A percentile compares a stretch with the other conserved stretches of the same genome.
These are phyloP conservation scores for Balakata baccata DNA, from an alignment of 345 rosid species.

Conservation along the genomic window DNA sequence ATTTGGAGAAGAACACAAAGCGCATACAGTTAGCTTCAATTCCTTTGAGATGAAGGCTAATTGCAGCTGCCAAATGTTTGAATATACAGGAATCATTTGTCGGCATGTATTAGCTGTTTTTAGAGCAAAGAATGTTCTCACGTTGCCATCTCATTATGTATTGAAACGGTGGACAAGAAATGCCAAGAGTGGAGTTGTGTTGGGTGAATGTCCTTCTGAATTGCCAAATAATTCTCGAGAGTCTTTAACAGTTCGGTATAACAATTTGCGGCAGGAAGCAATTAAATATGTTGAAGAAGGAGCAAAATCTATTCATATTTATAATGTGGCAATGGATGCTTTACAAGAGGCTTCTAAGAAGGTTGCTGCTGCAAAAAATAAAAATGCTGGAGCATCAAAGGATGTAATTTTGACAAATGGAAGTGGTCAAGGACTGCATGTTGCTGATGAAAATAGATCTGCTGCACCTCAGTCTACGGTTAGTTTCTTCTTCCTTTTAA, in stretches of 20 bases:
- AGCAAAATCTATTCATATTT: slow-evolving; percentile 61
- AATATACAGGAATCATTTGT: slow-evolving; percentile 71
- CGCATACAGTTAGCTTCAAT: slow-evolving; percentile 55
- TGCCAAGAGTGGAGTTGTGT: slow-evolving; percentile 48
- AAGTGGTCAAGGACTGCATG: slow-evolving; percentile 36
- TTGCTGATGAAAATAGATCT: slow-evolving; percentile 37
- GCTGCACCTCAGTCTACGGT: slow-evolving; percentile 45
- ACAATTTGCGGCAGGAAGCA: slow-evolving; percentile 68
- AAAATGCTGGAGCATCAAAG: slow-evolving; percentile 35
- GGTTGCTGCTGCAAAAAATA: slow-evolving; percentile 50
- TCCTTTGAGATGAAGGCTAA: slow-evolving; percentile 62
- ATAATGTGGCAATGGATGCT: slow-evolving; percentile 70
- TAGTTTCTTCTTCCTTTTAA: slow-evolving; percentile 25
- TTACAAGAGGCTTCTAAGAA: slow-evolving; percentile 65
- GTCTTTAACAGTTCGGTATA: slow-evolving; percentile 50
- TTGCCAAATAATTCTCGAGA: slow-evolving; percentile 42
- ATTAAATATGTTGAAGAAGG: slow-evolving; percentile 80
- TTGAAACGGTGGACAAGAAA: slow-evolving; percentile 78
- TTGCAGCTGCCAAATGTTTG: slow-evolving; percentile 86
- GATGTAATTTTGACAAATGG: slow-evolving; percentile 37
- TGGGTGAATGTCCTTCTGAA: slow-evolving; percentile 41
- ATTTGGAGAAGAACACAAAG: slow-evolving; percentile 60
- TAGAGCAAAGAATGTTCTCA: slow-evolving; percentile 63
- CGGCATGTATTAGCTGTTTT: slow-evolving; percentile 73
- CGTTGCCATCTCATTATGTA: slow-evolving; percentile 63